Conservation (phyloP, 129 eudicot species). For the Heracleum sosnowskyi region DNA sequence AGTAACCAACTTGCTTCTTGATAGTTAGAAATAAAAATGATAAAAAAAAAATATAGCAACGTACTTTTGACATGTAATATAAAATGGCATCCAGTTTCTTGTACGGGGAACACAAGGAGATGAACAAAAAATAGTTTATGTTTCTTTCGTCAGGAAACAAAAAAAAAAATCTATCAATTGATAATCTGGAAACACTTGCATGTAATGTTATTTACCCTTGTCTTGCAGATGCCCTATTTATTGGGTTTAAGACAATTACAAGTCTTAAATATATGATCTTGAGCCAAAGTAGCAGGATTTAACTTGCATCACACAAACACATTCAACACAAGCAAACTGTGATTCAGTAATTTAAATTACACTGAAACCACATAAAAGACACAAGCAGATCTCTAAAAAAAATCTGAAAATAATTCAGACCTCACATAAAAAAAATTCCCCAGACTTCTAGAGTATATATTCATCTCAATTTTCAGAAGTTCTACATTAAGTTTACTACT, state of each 20-base stretch:
- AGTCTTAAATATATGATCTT: neutral
- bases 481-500: neutral
- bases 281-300: neutral
- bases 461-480: neutral
- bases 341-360: neutral
- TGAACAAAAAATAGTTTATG: neutral
- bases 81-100: neutral
- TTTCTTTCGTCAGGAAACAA: no score
- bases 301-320: neutral
- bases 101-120: neutral
- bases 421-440: neutral
- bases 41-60: neutral
- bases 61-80: neutral
- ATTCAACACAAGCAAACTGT: neutral
- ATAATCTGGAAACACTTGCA: neutral
- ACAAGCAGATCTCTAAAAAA: neutral
- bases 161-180: neutral
- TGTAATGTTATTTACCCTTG: neutral
- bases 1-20: neutral
- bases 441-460: neutral
- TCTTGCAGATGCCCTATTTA: neutral
- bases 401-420: neutral
- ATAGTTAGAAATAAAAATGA: neutral
- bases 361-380: neutral
- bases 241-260: neutral